phyloP scores from a whole-genome alignment of 2,329 filamentous ascomycete genomes.

The Cladophialophora bantiana region DNA sequence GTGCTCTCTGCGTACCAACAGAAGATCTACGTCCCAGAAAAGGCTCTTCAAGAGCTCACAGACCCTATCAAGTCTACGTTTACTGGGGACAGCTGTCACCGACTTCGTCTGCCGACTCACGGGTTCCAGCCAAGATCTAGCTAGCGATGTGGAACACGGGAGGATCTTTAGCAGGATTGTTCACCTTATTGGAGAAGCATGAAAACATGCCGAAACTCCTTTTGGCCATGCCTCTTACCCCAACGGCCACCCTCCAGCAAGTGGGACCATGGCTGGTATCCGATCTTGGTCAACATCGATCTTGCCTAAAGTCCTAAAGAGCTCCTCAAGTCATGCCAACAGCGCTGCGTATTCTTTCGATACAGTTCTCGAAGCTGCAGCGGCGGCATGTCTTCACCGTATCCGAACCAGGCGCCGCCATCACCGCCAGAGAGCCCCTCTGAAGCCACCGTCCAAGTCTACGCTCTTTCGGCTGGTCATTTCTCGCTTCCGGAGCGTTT shows the following conservation, averaged over 20 bases:
- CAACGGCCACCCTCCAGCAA: conserved; percentile 19
- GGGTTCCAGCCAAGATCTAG: background rate
- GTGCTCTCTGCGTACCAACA: background rate
- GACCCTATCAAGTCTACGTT: background rate
- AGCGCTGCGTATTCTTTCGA: background rate
- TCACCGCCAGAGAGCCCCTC: conserved; percentile 34
- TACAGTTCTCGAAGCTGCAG: background rate
- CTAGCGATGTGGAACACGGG: conserved; percentile 18
- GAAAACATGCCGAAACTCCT: conserved; percentile 7
- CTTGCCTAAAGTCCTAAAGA: conserved; percentile 2
- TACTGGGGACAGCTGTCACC: background rate
- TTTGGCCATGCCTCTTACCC: conserved; percentile 18
- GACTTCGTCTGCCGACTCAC: background rate
- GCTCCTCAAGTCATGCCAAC: conserved; percentile 18
- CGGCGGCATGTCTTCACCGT: conserved; percentile 33
- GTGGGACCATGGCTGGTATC: conserved; percentile 28
- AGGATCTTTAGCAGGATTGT: background rate
- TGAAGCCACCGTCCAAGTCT: conserved; percentile 44
- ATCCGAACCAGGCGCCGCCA: conserved; percentile 31
- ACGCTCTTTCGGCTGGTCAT: conserved; percentile 47
- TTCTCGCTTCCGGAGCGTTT: conserved; percentile 42
- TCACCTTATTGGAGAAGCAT: conserved; percentile 17
- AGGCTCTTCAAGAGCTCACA: background rate
- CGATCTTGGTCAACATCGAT: conserved; percentile 22
- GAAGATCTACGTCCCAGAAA: background rate